Evolutionary conservation across 805 yeast genomes (phyloP), one percentile per base, ranked within the genome.

Genomic region (Yarrowia deformans): DNA sequence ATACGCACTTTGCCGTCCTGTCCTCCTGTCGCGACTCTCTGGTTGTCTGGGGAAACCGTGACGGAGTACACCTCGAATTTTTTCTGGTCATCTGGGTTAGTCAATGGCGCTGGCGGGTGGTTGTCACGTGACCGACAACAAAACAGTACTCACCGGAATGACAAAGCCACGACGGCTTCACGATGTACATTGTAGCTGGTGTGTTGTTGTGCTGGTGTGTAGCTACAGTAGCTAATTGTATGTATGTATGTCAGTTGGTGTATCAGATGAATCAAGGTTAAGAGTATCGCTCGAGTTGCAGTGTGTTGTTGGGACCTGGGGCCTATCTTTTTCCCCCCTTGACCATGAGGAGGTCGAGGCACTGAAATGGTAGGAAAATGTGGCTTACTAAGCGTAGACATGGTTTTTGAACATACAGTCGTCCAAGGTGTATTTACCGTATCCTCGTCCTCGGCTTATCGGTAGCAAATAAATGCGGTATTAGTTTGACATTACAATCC

Each of bases 1-100:
- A 94, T 90, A 71, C 94, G 85, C 54, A 95, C 92, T 73, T 91
- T 92, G 0, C 98, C 97, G 79, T 94, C 94, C 48, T 78, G 79
- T 0, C 98, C 99, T 18, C 98, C 99, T 0, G 98, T 89, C 0
- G 98, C 99, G 34, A 94, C 77, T 69, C 97, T 81, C 58, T 87
- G 78, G 1, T 97, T 97, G 79, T 92, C 97, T 0, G 91, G 86
- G 71, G 91, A 89, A 3, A 91, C 88, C 69, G 88, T 87, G 6
- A 93, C 85, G 0, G 98, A 87, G 76, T 93, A 95, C 16, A 96
- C 90, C 75, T 94, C 98, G 74, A 88, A 88, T 72, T 86, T 86
- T 70, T 91, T 84, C 73, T 87, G 87, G 75, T 92, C 97, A 77
- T 92, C 98, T 82, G 77, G 42, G 70, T 58, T 66, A 18, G 32